These are phyloP conservation scores for Suillus weaverae DNA, from an alignment of 768 basidiomycete genomes.

Conservation along the genomic window DNA sequence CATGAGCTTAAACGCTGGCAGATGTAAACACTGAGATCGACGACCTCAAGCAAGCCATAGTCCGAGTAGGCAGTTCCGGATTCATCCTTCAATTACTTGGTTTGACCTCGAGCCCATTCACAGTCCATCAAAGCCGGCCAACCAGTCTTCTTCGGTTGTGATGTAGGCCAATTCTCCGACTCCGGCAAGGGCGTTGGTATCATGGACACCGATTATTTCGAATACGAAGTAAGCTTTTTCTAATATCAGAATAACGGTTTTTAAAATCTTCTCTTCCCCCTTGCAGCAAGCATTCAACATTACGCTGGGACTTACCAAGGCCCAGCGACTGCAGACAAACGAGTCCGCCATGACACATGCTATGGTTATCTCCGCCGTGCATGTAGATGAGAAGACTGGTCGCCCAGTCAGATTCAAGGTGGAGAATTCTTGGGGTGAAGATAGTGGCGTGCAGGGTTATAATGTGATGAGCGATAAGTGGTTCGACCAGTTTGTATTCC, in stretches of 20 bases:
- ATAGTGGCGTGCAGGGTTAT: constrained; percentile 78
- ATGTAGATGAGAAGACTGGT: constrained; percentile 69
- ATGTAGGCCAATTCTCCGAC: constrained; percentile 87
- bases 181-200: constrained; percentile 57
- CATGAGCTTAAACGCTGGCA: constrained; percentile 26
- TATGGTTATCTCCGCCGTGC: constrained; percentile 84
- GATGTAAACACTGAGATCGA: constrained; percentile 89
- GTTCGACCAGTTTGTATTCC: constrained; percentile 95
- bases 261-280: background rate
- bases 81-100: background rate
- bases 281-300: constrained; percentile 80
- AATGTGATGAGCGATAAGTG: constrained; percentile 91
- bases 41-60: constrained; percentile 77
- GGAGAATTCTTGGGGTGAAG: constrained; percentile 93
- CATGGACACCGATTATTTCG: constrained; percentile 83
- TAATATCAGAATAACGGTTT: background rate
- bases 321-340: constrained; percentile 75
- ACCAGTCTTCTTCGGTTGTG: constrained; percentile 95
- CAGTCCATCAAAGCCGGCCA: constrained; percentile 82
- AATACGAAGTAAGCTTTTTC: constrained; percentile 62
- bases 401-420: constrained; percentile 91
- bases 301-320: constrained; percentile 77
- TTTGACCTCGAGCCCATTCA: background rate
- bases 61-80: constrained; percentile 48
- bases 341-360: constrained; percentile 96